Evolutionary conservation across 495 filamentous ascomycete genomes (phyloP), one percentile per base, ranked within the genome.

Genomic region (Margaritispora aquatica): DNA sequence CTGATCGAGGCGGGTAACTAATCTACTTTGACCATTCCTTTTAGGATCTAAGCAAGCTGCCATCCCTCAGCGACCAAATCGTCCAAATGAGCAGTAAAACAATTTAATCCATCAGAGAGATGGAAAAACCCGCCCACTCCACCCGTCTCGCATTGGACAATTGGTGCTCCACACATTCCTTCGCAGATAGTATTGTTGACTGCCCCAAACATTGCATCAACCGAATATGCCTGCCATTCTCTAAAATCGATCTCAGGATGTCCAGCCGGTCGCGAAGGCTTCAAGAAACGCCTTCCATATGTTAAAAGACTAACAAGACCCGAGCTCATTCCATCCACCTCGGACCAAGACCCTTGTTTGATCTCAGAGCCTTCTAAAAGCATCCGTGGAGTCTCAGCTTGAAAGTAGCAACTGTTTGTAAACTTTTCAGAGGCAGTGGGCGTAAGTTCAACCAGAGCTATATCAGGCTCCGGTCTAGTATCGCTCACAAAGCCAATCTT

Each of bases 21-120:
- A 57, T 57, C 10, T 29, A 48, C 26, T 57, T 15, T 24, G 22
- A 29, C 27, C 8, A 3, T 41, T 55, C 27, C 54, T 49, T 24
- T 57, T 27, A 57, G 26, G 1, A 52, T 44, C 47, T 59, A 60
- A 26, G 49, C 50, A 54, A 60, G 10, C 58, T 53, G 26, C 67
- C 67, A 66, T 31, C 67, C 67, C 58, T 71, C 61, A 26, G 65
- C 67, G 21, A 68, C 52, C 41, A 71, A 61, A 62, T 71, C 67
- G 60, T 70, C 66, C 17, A 70, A 41, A 44, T 62, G 54, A 13
- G 69, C 63, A 48, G n/a, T 58, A 7, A 64, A 34, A 31, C 46
- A 66, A 55, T 69, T 64, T 11, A 60, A 57, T 62, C 67, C 65
- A 66, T 69, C 58, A 19, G 60, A 64, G 23, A 64, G 53, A 63